Conservation (phyloP, 1,284 basidiomycete genomes). For the Anthracocystis panici-leucophaei region DNA sequence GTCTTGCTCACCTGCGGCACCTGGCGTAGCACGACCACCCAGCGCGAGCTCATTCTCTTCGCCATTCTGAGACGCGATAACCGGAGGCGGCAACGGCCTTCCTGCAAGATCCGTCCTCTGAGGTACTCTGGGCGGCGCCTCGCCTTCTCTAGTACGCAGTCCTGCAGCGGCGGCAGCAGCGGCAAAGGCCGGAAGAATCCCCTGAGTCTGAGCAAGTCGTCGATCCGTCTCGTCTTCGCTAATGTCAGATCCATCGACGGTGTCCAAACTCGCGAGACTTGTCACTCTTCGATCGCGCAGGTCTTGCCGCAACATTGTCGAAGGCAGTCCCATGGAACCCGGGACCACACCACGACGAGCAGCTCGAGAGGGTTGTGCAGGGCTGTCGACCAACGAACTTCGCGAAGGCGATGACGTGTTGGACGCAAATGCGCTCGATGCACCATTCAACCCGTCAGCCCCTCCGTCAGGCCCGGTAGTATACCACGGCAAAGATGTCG, state of each 20-base stretch:
- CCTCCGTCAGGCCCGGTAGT: conserved; percentile 6
- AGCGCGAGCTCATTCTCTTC: conserved; percentile 52
- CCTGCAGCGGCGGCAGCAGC: conserved; percentile 40
- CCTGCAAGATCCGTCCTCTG: conserved; percentile 58
- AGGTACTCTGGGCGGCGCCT: conserved; percentile 40
- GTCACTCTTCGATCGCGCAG: conserved; percentile 55
- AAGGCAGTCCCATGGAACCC: conserved; percentile 47
- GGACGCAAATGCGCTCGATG: conserved; percentile 6
- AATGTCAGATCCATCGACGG: conserved; percentile 55
- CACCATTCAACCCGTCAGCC: background rate
- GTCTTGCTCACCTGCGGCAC: conserved; percentile 45
- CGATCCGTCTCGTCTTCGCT: conserved; percentile 61
- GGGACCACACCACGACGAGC: conserved; percentile 34
- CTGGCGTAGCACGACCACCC: conserved; percentile 54
- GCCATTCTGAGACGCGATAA: conserved; percentile 59
- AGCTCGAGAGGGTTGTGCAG: conserved; percentile 16
- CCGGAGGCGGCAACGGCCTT: conserved; percentile 61
- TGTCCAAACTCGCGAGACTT: conserved; percentile 57
- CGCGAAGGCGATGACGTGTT: conserved; percentile 26
- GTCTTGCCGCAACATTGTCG: conserved; percentile 36
- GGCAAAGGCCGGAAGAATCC: conserved; percentile 38
- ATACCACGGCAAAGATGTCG: conserved; percentile 25
- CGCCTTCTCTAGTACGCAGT: conserved; percentile 26
- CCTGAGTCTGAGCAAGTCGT: conserved; percentile 43
- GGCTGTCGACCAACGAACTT: conserved; percentile 17